Percentiles rank a stretch among this genome's conserved stretches.
These are phyloP conservation scores for Abelmoschus esculentus DNA, from an alignment of 345 rosid species.

Conservation along the genomic window DNA sequence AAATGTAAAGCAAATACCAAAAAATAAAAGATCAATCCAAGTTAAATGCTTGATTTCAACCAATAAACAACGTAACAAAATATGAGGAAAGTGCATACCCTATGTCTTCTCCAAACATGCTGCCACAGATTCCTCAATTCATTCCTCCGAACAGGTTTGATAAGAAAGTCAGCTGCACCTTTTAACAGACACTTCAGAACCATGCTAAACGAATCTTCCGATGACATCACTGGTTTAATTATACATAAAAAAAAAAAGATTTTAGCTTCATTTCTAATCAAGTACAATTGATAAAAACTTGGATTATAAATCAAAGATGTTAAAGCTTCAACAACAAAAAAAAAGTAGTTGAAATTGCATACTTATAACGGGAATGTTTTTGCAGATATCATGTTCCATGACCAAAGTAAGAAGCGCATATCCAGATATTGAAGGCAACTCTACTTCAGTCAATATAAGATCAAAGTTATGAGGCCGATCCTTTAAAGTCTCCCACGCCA, in stretches of 20 bases:
- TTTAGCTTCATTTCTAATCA: no score
- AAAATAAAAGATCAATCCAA: no score
- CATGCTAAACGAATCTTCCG: no score
- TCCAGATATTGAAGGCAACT: constrained; percentile 71
- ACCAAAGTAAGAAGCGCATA: constrained; percentile 59
- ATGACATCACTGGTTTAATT: no score
- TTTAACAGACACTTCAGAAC: constrained; percentile 65
- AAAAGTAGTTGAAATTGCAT: constrained; percentile 12
- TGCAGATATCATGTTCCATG: constrained; percentile 66
- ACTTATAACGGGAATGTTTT: constrained; percentile 83
- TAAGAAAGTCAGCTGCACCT: constrained; percentile 75
- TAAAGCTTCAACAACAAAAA: no score
- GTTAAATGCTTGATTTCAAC: no score
- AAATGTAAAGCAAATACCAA: no score
- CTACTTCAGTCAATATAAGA: constrained; percentile 66
- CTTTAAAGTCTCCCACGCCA: constrained; percentile 69
- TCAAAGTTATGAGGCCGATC: constrained; percentile 41
- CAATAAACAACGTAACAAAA: no score
- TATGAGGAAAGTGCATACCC: background rate
- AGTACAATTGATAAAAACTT: no score
- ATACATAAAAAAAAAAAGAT: no score
- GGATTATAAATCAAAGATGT: no score
- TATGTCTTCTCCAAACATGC: constrained; percentile 69
- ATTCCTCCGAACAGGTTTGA: constrained; percentile 68
- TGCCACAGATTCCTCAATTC: constrained; percentile 17